phyloP scores from a whole-genome alignment of 371 early-diverging fungal species.

The Rhizopus microsporus region DNA sequence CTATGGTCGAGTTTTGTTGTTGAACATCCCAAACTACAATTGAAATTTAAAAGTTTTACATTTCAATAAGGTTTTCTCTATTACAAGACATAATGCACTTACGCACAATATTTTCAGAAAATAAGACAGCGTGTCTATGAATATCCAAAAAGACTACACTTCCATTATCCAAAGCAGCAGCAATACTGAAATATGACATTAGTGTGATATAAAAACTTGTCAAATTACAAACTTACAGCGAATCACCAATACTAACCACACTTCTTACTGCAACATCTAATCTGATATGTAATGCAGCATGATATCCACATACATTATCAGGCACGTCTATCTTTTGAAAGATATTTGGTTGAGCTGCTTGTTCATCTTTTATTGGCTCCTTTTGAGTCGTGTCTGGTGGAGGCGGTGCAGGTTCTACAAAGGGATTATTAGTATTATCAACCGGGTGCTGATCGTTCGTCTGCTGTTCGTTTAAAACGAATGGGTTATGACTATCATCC shows the following conservation, averaged over 20 bases:
- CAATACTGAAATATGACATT: slow-evolving; percentile 17
- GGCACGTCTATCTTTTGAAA: slow-evolving; percentile 11
- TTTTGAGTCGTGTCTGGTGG: background rate
- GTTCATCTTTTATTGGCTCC: background rate
- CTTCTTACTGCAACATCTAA: slow-evolving; percentile 12
- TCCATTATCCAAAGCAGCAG: slow-evolving; percentile 25
- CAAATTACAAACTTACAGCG: slow-evolving; percentile 20
- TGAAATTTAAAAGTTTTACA: background rate
- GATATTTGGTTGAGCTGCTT: background rate
- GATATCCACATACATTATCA: slow-evolving; percentile 12
- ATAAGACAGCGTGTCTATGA: slow-evolving; percentile 11
- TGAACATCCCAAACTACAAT: slow-evolving; percentile 5
- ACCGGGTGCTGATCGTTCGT: too few species aligned
- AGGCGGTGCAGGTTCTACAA: slow-evolving; percentile 10
- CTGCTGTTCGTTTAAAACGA: background rate
- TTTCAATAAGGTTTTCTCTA: background rate
- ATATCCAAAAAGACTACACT: slow-evolving; percentile 21
- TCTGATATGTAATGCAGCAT: slow-evolving; percentile 9
- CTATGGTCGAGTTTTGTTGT: slow-evolving; percentile 8
- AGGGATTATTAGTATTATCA: slow-evolving; percentile 8
- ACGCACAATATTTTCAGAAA: slow-evolving; percentile 24
- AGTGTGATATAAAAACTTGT: background rate
- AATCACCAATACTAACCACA: slow-evolving; percentile 22
- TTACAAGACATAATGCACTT: slow-evolving; percentile 1
- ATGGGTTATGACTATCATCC: slow-evolving; percentile 1